Base-by-base conservation (phyloP, 768 basidiomycete genomes). In the Cyathus striatus region DNA sequence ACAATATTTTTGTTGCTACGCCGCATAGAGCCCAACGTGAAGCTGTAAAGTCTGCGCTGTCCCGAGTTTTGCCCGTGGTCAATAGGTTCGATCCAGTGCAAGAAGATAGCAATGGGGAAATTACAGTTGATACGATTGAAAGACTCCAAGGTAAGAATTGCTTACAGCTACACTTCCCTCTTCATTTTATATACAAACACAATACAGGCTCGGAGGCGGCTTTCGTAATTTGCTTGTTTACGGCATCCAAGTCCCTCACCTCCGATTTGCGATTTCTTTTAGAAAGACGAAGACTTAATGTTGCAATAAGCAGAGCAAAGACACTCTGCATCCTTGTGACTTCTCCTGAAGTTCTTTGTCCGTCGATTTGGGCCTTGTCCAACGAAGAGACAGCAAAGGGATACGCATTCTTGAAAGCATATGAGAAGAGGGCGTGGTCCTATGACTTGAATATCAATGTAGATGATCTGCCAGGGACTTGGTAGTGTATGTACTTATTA, bases 161-260 rank as follows among this genome's bases (percentile, higher is more conserved):
- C 12, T 21, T 20, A 24, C 13, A 25, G 23, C 42, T 10, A 18
- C 12, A 25, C 12, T 7, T n/a, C n/a, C n/a, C 23, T 12, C 6
- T 35, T 18, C 37, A 22, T 21, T 2, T 35, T 9, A 14, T 34
- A 17, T 23, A 2, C 6, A 25, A 2, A 16, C 17, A 17, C 20
- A 23, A 24, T 41, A 18, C 41, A 75, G 75, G 75, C 40, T 74
- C 75, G 2, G 76, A 78, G 48, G 76, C 76, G 1, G 61, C 68
- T 1, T 75, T 76, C 40, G 76, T 78, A 6, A 73, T 78, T 24
- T 78, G 74, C 42, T 54, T 76, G 13, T 73, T 78, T 53, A 72
- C 75, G 9, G 49, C 73, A 14, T 70, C 74, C 18, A 63, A 60
- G 23, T 53, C 61, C 1, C 56, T 64, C 21, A 51, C 58, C 2